Evolutionary conservation across 805 yeast species (phyloP), one percentile per base, ranked within the genome.

Genomic region (Teunomyces kruisii): DNA sequence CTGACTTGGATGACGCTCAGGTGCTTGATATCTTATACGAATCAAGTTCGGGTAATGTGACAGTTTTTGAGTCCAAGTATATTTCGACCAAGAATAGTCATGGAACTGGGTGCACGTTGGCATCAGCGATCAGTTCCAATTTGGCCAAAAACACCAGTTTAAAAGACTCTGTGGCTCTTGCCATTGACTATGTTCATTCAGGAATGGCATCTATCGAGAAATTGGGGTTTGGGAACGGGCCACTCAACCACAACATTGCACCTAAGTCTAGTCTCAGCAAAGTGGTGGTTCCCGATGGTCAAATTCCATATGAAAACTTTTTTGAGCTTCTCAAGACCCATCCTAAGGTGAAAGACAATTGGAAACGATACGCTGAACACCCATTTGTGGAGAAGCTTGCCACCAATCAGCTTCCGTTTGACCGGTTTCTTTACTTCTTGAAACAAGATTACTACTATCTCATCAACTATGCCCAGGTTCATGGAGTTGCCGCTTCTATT

Each of bases 31-130:
- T 83, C 1, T 64, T 86, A 15, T 81, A 77, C 53, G 70, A 78
- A 40, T 67, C 78, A 6, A 43, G 55, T 1, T 52, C 55, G 2
- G 67, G 68, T 10, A 49, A 55, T 2, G 59, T 66, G 39, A 67
- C 75, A 0, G 54, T 80, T 1, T 82, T 73, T 57, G 72, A 69
- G 42, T 82, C 84, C 14, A 64, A 61, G 1, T 74, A 58, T 44
- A 57, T 75, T 3, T 55, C 66, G 6, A 70, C 89, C 0, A 61
- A 64, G 2, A 79, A 84, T 56, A 81, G 88, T 1, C 97, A 90
- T 61, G 97, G 97, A 9, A 88, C 96, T 3, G 97, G 97, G 1
- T 90, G 97, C 64, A 86, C 96, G 0, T 70, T 90, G 41, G 81
- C 95, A 0, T 83, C 96, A 0, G 76, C 96, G 0, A 84, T 90